Base-by-base conservation (phyloP, 2,329 filamentous ascomycete genomes). In the Aplosporella prunicola region DNA sequence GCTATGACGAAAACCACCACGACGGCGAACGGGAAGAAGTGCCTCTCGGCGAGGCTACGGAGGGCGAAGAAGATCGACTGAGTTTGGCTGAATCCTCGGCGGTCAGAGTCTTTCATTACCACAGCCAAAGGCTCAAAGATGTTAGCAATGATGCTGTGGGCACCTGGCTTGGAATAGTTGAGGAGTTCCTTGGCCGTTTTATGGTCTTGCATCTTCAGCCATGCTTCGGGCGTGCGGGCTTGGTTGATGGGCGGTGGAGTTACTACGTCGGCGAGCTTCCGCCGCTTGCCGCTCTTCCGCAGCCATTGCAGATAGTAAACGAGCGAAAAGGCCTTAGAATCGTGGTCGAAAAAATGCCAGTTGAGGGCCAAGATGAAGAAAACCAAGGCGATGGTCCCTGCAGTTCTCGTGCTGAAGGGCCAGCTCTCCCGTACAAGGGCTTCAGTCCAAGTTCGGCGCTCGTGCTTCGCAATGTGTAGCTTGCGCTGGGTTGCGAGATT, bases 171-270 rank as follows among this genome's bases (percentile, higher is more conserved):
- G 48, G 87, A 72, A 20, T 82, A 72, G n/a, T 75, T 70, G 53
- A 88, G 84, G 11, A 88, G 72, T 51, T 88, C 83, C 24, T 72
- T 73, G 2, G 82, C 82, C 1, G 82, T 86, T 50, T 84, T 80
- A 48, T 86, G 81, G 47, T 88, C 82, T 54, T 88, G 83, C 39
- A 86, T 67, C 17, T 74, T 72, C 33, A 88, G 66, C 83, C 83
- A 89, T 11, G 82, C 80, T 4, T 72, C 76, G 1, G 80, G 82
- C n/a, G 78, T 82, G 43, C 82, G 69, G 2, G 80, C 81, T 52
- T 85, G 81, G 49, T 88, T 79, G 43, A 87, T 72, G 15, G 73
- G 69, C 9, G 77, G 67, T 2, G 76, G 66, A 3, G 38, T 20
- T 14, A 71, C 53, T 2, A 71, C 16, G 8, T 42, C 35, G 17